Conservation (phyloP, 2,329 filamentous ascomycete species). For the Cercospora janseana region DNA sequence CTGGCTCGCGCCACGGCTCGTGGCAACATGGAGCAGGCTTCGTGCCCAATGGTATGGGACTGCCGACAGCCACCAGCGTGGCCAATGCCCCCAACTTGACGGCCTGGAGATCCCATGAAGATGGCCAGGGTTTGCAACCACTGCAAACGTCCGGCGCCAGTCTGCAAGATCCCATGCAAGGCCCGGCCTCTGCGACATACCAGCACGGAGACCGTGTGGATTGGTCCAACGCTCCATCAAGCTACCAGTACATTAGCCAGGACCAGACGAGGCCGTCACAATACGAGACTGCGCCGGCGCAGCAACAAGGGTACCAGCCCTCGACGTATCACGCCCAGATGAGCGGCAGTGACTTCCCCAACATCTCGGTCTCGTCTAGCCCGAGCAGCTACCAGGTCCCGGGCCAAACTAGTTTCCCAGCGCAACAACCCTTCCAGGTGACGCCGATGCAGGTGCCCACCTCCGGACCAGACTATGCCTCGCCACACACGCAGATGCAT, state of each 20-base stretch:
- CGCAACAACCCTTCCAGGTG: constrained; percentile 25
- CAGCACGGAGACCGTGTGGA: constrained; percentile 26
- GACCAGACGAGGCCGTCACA: constrained; percentile 28
- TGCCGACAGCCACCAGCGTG: constrained; percentile 21
- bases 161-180: constrained; percentile 24
- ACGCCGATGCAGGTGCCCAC: constrained; percentile 28
- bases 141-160: constrained; percentile 11
- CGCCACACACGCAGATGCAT: constrained; percentile 31
- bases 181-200: constrained; percentile 17
- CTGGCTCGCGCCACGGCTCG: constrained; percentile 30
- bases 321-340: constrained; percentile 24
- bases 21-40: constrained; percentile 31
- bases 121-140: constrained; percentile 17
- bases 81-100: constrained; percentile 25
- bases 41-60: constrained; percentile 22
- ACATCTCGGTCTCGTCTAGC: constrained; percentile 29
- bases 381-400: constrained; percentile 27
- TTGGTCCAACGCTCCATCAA: constrained; percentile 25
- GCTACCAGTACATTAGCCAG: constrained; percentile 29
- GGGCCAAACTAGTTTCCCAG: constrained; percentile 18
- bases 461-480: constrained; percentile 23
- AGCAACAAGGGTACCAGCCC: constrained; percentile 23
- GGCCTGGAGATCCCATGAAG: constrained; percentile 35
- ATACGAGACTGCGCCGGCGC: constrained; percentile 28
- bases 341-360: constrained; percentile 27